A percentile compares a stretch with the other conserved stretches of the same genome.
These are phyloP conservation scores for Phaffomyces antillensis DNA, from an alignment of 805 yeast species.

Conservation along the genomic window DNA sequence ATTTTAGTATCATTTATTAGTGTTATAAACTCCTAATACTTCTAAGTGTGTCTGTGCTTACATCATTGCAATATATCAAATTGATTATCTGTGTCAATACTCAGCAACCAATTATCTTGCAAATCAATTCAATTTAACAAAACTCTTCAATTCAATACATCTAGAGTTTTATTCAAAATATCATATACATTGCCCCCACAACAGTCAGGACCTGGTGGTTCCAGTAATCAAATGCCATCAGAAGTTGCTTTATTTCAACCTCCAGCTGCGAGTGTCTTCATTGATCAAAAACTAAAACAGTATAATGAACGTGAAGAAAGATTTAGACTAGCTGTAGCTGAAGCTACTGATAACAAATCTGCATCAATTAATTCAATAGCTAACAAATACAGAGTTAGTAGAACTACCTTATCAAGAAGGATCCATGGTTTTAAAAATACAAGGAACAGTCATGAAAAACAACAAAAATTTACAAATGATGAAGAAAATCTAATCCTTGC, in stretches of 20 bases:
- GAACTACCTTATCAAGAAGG: slow-evolving; percentile 23
- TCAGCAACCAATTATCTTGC: too few relatives aligned
- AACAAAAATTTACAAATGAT: slow-evolving; percentile 23
- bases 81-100: too few relatives aligned
- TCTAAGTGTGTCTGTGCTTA: too few relatives aligned
- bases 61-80: too few relatives aligned
- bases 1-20: too few relatives aligned
- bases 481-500: slow-evolving; percentile 20
- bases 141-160: too few relatives aligned
- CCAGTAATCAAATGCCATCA: not conserved
- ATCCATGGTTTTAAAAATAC: slow-evolving; percentile 25
- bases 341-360: slow-evolving; percentile 20
- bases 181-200: slow-evolving; percentile 1
- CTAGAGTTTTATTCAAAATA: not conserved
- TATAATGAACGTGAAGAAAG: slow-evolving; percentile 25
- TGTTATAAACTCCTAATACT: too few relatives aligned
- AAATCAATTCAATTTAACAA: too few relatives aligned
- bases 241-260: not conserved
- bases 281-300: slow-evolving; percentile 23
- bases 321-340: slow-evolving; percentile 22
- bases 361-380: slow-evolving; percentile 25
- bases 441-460: slow-evolving; percentile 23
- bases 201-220: not conserved
- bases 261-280: slow-evolving; percentile 11
- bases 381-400: slow-evolving; percentile 21